Conservation (phyloP, 257 asterid genomes). For the Solanum ossicruentum region DNA sequence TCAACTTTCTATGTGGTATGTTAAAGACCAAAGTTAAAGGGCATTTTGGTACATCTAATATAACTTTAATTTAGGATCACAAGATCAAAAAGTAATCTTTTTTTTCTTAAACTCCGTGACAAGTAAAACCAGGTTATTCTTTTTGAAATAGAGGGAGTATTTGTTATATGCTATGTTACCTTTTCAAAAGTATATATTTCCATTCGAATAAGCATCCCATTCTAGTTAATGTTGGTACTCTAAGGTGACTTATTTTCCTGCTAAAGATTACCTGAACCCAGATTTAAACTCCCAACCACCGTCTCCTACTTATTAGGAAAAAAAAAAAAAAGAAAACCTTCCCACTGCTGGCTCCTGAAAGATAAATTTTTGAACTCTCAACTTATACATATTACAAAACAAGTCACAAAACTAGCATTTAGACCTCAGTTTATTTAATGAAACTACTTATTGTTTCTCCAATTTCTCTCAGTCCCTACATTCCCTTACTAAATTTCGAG, state of each 20-base stretch:
- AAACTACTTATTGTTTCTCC: not conserved
- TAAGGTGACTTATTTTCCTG: not conserved
- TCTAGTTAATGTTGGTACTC: not conserved
- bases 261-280: not conserved
- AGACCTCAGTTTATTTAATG: not conserved
- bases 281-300: not conserved
- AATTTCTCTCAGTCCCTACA: not conserved
- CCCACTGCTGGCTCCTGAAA: not conserved
- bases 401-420: not conserved
- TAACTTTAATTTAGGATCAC: too few relatives aligned
- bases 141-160: too few relatives aligned
- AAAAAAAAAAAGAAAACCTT: not conserved
- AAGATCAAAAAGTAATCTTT: too few relatives aligned
- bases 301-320: not conserved
- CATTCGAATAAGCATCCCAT: not conserved
- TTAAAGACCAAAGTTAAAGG: too few relatives aligned
- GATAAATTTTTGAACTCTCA: not conserved
- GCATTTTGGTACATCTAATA: too few relatives aligned
- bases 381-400: not conserved
- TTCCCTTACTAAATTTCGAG: not conserved
- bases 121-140: too few relatives aligned
- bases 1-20: too few relatives aligned
- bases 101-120: too few relatives aligned
- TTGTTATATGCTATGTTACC: not conserved
- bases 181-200: not conserved